Evolutionary conservation across 2,329 filamentous ascomycete genomes (phyloP).

Genomic region (Fusarium anthophilum): DNA sequence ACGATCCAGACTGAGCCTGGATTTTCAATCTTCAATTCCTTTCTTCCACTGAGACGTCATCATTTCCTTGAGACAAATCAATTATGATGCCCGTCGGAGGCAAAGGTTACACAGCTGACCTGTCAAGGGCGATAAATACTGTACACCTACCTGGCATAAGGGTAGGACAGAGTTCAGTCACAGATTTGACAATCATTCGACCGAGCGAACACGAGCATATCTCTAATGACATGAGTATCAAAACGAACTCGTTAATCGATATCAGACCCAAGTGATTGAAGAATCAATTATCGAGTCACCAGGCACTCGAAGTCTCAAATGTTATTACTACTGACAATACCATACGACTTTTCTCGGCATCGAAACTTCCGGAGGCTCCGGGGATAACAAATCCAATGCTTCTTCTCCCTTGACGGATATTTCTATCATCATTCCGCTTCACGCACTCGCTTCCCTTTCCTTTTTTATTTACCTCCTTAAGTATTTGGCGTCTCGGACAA

Average conservation of each 20-base stretch:
- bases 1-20: conserved; percentile 8
- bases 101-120: conserved; percentile 1
- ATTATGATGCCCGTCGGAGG: background rate
- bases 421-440: conserved; percentile 5
- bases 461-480: background rate
- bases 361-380: conserved; percentile 11
- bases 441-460: conserved; percentile 2
- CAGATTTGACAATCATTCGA: background rate
- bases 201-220: background rate
- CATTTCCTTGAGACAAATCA: conserved; percentile 11
- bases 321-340: conserved; percentile 6
- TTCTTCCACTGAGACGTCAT: conserved; percentile 26
- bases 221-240: background rate
- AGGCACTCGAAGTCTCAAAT: conserved; percentile 1
- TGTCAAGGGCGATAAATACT: background rate
- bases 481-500: background rate
- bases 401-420: conserved; percentile 12
- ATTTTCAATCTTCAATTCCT: conserved; percentile 15
- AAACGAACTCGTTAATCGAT: background rate
- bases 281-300: background rate
- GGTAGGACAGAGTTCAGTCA: background rate
- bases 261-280: background rate
- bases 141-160: background rate
- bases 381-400: background rate
- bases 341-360: conserved; percentile 1